These are phyloP conservation scores for Rhizophagus sp. DNA, from an alignment of 192 early-diverging fungal species.

Conservation along the genomic window DNA sequence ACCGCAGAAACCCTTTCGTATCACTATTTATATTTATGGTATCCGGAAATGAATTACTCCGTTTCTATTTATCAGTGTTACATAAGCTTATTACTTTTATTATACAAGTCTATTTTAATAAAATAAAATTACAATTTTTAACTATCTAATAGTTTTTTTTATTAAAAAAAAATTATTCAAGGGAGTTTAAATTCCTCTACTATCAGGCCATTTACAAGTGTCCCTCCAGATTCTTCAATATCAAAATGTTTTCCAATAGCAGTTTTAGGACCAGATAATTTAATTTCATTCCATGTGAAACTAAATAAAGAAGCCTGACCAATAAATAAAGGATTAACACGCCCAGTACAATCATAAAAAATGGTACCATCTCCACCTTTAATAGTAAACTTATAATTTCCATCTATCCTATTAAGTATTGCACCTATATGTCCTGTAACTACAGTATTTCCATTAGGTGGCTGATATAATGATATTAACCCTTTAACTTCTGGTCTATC, in stretches of 20 bases:
- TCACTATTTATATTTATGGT: too few species aligned
- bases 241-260: background rate
- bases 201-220: background rate
- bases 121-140: too few species aligned
- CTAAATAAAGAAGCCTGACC: background rate
- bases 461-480: background rate
- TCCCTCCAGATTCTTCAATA: background rate
- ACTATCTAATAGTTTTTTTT: too few species aligned
- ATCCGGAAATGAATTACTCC: too few species aligned
- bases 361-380: background rate
- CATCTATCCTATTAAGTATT: background rate
- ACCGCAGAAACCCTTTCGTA: too few species aligned
- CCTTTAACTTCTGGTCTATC: background rate
- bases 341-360: background rate
- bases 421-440: background rate
- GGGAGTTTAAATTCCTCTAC: background rate
- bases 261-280: background rate
- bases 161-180: too few species aligned
- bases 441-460: background rate
- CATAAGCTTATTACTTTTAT: too few species aligned
- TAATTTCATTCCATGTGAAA: background rate
- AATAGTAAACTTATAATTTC: background rate
- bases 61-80: too few species aligned
- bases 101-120: too few species aligned
- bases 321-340: background rate